Conservation (phyloP, 2,329 filamentous ascomycete genomes). For the Nigrospora sphaerica region DNA sequence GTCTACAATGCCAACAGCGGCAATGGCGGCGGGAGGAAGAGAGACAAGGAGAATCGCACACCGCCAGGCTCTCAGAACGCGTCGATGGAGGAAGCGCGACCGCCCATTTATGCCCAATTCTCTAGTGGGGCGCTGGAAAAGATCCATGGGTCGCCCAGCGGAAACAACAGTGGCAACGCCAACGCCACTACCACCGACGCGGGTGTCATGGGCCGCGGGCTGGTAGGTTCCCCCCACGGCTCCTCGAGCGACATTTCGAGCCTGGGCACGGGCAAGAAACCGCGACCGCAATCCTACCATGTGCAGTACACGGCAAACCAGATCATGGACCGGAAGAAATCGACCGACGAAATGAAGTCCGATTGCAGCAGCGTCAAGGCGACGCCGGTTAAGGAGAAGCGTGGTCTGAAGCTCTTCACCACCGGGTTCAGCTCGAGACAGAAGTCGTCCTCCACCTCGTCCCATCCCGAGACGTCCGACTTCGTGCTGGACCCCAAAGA, state of each 20-base stretch:
- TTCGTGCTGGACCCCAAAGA: constrained; percentile 43
- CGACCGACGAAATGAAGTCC: constrained; percentile 9
- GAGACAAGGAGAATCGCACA: constrained; percentile 77
- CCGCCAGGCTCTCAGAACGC: constrained; percentile 43
- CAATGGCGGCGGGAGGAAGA: constrained; percentile 20
- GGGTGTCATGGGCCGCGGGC: not conserved
- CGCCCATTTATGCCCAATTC: constrained; percentile 80
- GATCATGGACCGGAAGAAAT: constrained; percentile 8
- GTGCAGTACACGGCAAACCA: constrained; percentile 19
- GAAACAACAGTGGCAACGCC: constrained; percentile 5
- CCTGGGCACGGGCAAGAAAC: constrained; percentile 23
- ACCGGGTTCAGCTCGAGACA: constrained; percentile 27
- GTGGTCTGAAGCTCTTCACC: constrained; percentile 32
- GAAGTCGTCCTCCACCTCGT: constrained; percentile 26
- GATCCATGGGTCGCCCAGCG: constrained; percentile 7
- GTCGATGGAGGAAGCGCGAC: constrained; percentile 35
- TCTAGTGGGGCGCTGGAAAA: constrained; percentile 28
- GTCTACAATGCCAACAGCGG: constrained; percentile 23
- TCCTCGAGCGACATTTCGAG: constrained; percentile 12
- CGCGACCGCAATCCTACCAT: constrained; percentile 46
- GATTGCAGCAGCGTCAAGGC: constrained; percentile 12
- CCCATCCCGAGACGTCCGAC: constrained; percentile 39
- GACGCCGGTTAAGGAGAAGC: constrained; percentile 29
- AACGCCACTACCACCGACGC: constrained; percentile 2
- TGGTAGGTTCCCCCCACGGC: not conserved